A percentile compares a stretch with the other conserved stretches of the same genome.
Evolutionary conservation across 805 yeast genomes (phyloP).

Genomic region (Scheffersomyces lignosus): DNA sequence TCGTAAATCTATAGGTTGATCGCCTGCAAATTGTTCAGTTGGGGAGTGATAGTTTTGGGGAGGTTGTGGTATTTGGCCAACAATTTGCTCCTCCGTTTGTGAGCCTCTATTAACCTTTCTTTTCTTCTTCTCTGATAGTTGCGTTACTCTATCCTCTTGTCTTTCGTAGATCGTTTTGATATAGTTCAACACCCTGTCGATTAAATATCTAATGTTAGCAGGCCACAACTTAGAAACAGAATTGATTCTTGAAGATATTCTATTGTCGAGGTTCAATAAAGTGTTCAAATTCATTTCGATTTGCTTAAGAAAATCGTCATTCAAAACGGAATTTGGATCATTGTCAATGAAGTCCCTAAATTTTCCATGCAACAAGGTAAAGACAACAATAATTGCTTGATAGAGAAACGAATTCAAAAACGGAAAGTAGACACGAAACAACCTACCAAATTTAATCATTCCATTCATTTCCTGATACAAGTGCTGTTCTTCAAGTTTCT

Average conservation of each 20-base stretch:
- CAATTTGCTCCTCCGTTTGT: not conserved
- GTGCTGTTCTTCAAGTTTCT: not conserved
- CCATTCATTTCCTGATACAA: constrained; percentile 3
- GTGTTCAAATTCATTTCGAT: constrained; percentile 23
- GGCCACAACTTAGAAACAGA: constrained; percentile 32
- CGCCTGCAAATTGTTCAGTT: too few species aligned
- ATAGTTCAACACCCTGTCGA: constrained; percentile 29
- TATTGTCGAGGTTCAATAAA: constrained; percentile 24
- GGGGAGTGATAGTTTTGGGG: too few species aligned
- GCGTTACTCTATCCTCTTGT: constrained; percentile 7
- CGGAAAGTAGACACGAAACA: constrained; percentile 43
- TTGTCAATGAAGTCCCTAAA: constrained; percentile 31
- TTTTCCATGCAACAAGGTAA: constrained; percentile 47
- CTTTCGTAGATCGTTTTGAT: constrained; percentile 24
- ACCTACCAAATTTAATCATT: constrained; percentile 26
- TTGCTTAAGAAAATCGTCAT: constrained; percentile 18
- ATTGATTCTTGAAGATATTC: constrained; percentile 17
- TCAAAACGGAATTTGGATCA: constrained; percentile 7
- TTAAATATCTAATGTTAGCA: constrained; percentile 29
- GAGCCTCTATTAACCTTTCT: constrained; percentile 2
- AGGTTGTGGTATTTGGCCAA: not conserved
- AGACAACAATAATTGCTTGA: constrained; percentile 52
- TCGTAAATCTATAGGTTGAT: too few species aligned
- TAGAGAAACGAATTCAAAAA: constrained; percentile 49
- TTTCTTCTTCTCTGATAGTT: not conserved